Percentiles rank a stretch among this genome's conserved stretches.
Evolutionary conservation across 1,284 basidiomycete genomes (phyloP).

Genomic region (Pulveroboletus sp.): DNA sequence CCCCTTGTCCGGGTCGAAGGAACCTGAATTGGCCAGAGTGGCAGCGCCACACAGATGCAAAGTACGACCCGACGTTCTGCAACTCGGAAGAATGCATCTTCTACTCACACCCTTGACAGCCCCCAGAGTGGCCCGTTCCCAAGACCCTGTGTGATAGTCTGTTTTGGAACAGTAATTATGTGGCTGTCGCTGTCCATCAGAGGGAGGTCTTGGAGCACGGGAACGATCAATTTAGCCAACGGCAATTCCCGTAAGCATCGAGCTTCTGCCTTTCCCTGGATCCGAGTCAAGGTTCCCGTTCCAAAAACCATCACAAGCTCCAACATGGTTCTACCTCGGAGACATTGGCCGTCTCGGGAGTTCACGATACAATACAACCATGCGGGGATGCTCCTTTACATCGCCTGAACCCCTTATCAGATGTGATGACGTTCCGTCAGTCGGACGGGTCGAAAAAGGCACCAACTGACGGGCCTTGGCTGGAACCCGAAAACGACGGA

Average conservation of each 20-base stretch:
- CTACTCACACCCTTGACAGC: slow-evolving; percentile 4
- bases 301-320: not conserved
- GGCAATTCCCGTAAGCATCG: slow-evolving; percentile 15
- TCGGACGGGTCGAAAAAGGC: slow-evolving; percentile 20
- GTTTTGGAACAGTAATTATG: slow-evolving; percentile 1
- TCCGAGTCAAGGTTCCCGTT: slow-evolving; percentile 6
- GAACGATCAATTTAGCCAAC: slow-evolving; percentile 14
- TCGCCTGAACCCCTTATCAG: slow-evolving; percentile 10
- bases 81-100: not conserved
- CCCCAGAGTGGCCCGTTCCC: slow-evolving; percentile 5
- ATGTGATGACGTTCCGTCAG: slow-evolving; percentile 3
- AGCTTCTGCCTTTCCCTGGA: slow-evolving; percentile 13
- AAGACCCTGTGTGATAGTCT: slow-evolving; percentile 2
- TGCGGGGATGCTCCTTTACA: slow-evolving; percentile 20
- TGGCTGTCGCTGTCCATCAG: not conserved
- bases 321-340: slow-evolving; percentile 3
- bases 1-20: not conserved
- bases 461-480: slow-evolving; percentile 12
- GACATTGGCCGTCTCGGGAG: not conserved
- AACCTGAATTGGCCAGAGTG: not conserved
- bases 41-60: not conserved
- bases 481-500: slow-evolving; percentile 11
- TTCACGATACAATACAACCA: slow-evolving; percentile 26
- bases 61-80: not conserved
- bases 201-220: slow-evolving; percentile 2